Evolutionary conservation across 768 basidiomycete genomes (phyloP), one percentile per base, ranked within the genome.

Genomic region (Xanthoconium stramineum): DNA sequence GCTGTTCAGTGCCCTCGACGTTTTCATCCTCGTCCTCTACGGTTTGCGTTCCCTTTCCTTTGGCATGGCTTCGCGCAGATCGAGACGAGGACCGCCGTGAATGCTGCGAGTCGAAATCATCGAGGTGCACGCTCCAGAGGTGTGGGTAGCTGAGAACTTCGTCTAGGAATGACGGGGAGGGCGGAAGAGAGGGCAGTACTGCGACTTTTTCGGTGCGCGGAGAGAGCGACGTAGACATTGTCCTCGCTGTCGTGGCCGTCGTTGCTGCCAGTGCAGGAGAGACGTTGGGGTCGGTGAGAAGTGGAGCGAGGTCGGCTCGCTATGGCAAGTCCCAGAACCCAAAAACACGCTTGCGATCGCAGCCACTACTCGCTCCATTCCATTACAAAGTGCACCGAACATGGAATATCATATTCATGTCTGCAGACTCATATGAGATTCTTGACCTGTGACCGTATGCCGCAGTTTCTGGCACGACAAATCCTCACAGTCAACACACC

Each of bases 101-200:
- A 29, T 37, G 20, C 28, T 61, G 59, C 33, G 57, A 28, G 68
- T 61, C 50, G 55, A 53, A 52, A 15, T 68, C 63, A n/a, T 56
- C 61, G 50, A 42, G 39, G 51, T 72, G 67, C 47, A 75, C 66
- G 40, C 52, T 67, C 77, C 74, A 76, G 17, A 59, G 66, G 40
- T 60, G 62, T 20, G 72, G 69, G 15, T 69, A 62, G 47, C 67
- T 65, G 58, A 82, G 74, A 59, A 84, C 80, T 54, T 80, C 78
- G 55, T 80, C 82, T 6, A 74, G 63, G 14, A 69, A 47, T 20
- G 70, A 69, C n/a, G 70, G 61, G 29, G 76, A 74, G 11, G 75
- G 69, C 37, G 76, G 72, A 39, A 74, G 67, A 20, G 75, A 76
- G 30, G 74, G 67, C 24, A 66, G 49, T 17, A 61, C 7, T 38